Evolutionary conservation across 441 rosid species (phyloP).

Genomic region (Sinapis alba): DNA sequence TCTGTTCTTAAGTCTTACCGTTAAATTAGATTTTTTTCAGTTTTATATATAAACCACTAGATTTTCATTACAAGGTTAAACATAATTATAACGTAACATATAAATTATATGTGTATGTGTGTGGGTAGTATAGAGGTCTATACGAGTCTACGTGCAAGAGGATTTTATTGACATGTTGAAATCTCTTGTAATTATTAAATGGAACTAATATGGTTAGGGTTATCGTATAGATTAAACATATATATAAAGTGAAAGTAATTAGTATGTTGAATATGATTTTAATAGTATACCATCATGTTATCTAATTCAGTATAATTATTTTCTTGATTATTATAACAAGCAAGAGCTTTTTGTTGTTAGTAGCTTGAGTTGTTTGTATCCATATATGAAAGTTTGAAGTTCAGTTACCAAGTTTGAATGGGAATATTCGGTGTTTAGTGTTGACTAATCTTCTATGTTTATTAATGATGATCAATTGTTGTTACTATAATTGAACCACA

Average conservation of each 20-base stretch:
- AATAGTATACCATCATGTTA: neutral
- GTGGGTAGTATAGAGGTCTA: neutral
- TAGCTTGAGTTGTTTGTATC: neutral
- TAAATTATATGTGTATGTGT: neutral
- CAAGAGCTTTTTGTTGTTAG: neutral
- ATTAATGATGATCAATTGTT: neutral
- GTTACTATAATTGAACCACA: too few species aligned
- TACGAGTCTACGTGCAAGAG: slow-evolving; percentile 15
- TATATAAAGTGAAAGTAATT: slow-evolving; percentile 9
- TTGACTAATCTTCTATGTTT: neutral
- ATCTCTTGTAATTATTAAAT: slow-evolving; percentile 5
- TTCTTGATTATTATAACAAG: neutral
- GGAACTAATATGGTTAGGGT: neutral
- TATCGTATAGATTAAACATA: too few species aligned
- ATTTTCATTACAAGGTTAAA: neutral
- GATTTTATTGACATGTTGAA: slow-evolving; percentile 7
- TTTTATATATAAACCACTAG: neutral
- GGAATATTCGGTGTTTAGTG: neutral
- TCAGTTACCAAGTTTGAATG: neutral
- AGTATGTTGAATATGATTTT: neutral
- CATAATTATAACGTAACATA: neutral
- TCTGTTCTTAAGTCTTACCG: slow-evolving; percentile 62
- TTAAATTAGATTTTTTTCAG: slow-evolving; percentile 7
- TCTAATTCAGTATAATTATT: neutral
- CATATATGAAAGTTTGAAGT: neutral